Evolutionary conservation across 768 basidiomycete species (phyloP).

Genomic region (Lactarius deliciosus): DNA sequence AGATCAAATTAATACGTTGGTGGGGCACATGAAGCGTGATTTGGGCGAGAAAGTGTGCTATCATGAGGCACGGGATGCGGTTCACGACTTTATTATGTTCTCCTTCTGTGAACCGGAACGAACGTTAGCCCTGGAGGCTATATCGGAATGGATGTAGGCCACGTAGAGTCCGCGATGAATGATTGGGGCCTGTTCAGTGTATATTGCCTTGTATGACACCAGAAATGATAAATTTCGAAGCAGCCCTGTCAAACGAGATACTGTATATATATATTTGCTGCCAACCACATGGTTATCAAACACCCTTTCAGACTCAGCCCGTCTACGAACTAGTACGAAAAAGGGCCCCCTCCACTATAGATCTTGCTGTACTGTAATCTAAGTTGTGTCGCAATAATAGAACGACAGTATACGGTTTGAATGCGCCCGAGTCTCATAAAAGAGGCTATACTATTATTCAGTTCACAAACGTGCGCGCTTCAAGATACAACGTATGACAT

Average conservation of each 20-base stretch:
- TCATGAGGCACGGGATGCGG: slow-evolving; percentile 35
- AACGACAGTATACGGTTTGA: too few relatives aligned
- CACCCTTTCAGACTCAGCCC: too few relatives aligned
- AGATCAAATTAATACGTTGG: slow-evolving; percentile 38
- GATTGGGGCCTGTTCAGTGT: not conserved
- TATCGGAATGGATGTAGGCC: slow-evolving; percentile 27
- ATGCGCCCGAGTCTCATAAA: too few relatives aligned
- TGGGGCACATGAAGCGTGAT: slow-evolving; percentile 35
- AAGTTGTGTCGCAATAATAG: too few relatives aligned
- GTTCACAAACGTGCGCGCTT: too few relatives aligned
- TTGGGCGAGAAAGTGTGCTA: slow-evolving; percentile 36
- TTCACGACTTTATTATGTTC: slow-evolving; percentile 35
- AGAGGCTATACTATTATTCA: too few relatives aligned
- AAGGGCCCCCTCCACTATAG: too few relatives aligned
- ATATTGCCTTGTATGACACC: not conserved
- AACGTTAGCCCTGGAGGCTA: slow-evolving; percentile 27
- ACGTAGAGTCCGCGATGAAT: not conserved
- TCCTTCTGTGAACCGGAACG: slow-evolving; percentile 34
- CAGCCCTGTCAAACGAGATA: too few relatives aligned
- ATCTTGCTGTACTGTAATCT: too few relatives aligned
- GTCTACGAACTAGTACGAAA: too few relatives aligned
- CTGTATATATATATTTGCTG: too few relatives aligned
- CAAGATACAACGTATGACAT: too few relatives aligned
- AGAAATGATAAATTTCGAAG: not conserved
- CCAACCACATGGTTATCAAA: not conserved